These are phyloP conservation scores for Rubia yunnanensis DNA, from an alignment of 257 asterid species.

Conservation along the genomic window DNA sequence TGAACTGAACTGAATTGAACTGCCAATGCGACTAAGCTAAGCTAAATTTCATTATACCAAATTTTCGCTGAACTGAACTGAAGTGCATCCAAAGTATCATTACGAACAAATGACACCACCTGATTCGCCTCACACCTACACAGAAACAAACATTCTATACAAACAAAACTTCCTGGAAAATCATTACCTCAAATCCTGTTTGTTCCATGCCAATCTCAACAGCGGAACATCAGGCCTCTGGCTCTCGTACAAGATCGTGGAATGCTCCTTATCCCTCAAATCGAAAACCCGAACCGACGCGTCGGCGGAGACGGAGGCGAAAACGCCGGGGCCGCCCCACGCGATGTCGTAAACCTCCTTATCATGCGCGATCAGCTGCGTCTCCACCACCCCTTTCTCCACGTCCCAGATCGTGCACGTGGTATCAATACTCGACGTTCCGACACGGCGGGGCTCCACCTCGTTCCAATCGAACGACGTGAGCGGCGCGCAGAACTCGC, in stretches of 20 bases:
- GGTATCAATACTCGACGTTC: constrained; percentile 82
- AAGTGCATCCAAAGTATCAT: too few relatives aligned
- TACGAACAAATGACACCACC: too few relatives aligned
- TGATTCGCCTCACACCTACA: too few relatives aligned
- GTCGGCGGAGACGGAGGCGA: constrained; percentile 84
- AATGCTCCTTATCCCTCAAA: constrained; percentile 89
- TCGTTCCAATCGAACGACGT: constrained; percentile 96
- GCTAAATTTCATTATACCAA: too few relatives aligned
- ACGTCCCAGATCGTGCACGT: constrained; percentile 90
- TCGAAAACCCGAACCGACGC: constrained; percentile 82
- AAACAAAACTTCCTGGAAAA: too few relatives aligned
- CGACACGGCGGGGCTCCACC: constrained; percentile 64
- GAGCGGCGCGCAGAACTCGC: constrained; percentile 74
- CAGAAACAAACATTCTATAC: too few relatives aligned
- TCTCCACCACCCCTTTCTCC: constrained; percentile 69
- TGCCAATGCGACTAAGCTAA: too few relatives aligned
- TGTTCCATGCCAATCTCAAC: constrained; percentile 89
- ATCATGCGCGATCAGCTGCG: constrained; percentile 80
- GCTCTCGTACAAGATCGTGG: constrained; percentile 77
- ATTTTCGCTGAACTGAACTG: too few relatives aligned
- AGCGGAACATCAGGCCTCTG: constrained; percentile 74
- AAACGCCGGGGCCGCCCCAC: constrained; percentile 89
- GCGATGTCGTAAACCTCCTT: constrained; percentile 95
- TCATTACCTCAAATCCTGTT: constrained; percentile 65
- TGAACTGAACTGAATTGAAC: too few relatives aligned